A percentile compares a stretch with the other conserved stretches of the same genome.
These are phyloP conservation scores for Forsythia suspensa DNA, from an alignment of 257 asterid genomes.

Conservation along the genomic window DNA sequence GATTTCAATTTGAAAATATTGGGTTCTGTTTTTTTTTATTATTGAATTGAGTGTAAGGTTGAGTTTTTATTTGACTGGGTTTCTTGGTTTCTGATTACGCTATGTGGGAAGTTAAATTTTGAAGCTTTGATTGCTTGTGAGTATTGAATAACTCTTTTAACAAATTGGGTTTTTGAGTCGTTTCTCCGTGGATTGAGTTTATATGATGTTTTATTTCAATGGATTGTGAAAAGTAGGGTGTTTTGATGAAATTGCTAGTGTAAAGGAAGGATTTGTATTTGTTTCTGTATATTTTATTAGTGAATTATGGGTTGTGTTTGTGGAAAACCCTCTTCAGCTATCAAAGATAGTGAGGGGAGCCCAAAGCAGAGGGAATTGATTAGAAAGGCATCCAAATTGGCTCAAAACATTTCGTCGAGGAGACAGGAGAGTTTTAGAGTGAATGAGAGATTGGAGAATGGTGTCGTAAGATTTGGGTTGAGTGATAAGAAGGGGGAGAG, in stretches of 20 bases:
- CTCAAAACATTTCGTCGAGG: slow-evolving; percentile 47
- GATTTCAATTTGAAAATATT: slow-evolving; percentile 9
- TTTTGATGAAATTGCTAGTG: slow-evolving; percentile 20
- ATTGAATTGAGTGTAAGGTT: slow-evolving; percentile 31
- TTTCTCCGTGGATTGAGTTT: slow-evolving; percentile 3
- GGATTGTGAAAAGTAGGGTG: slow-evolving; percentile 21
- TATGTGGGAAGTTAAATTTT: slow-evolving; percentile 23
- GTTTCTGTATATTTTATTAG: slow-evolving; percentile 22
- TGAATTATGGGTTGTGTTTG: slow-evolving; percentile 77
- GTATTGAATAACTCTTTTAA: slow-evolving; percentile 17
- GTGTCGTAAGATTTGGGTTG: slow-evolving; percentile 49
- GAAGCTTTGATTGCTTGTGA: slow-evolving; percentile 24
- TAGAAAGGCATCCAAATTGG: slow-evolving; percentile 54
- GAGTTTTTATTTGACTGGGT: slow-evolving; percentile 22
- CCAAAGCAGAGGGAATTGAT: slow-evolving; percentile 61
- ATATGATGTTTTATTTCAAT: slow-evolving; percentile 19
- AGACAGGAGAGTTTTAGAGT: slow-evolving; percentile 60
- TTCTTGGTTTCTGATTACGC: slow-evolving; percentile 14
- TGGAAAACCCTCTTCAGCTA: slow-evolving; percentile 67
- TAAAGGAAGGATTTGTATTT: slow-evolving; percentile 22
- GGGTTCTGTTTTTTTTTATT: not conserved
- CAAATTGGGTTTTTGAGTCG: slow-evolving; percentile 19
- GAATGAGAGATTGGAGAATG: slow-evolving; percentile 46
- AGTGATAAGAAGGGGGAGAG: slow-evolving; percentile 61
- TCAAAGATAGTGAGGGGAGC: slow-evolving; percentile 49